phyloP scores from a whole-genome alignment of 2,329 filamentous ascomycete genomes.

The Pseudogymnoascus sp. region DNA sequence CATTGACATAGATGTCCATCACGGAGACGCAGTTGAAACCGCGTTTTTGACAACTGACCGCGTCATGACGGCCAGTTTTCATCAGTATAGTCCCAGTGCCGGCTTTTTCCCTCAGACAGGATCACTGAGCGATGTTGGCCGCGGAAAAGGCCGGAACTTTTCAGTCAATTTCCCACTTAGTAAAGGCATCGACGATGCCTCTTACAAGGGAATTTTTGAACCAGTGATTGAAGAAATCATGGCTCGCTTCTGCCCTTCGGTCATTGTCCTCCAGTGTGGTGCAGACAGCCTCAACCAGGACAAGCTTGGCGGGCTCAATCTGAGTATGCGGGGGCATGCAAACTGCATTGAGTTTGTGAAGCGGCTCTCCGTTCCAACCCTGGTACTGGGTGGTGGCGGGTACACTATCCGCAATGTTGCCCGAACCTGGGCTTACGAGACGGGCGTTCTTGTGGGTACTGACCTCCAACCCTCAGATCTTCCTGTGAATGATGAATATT shows the following conservation, averaged over 20 bases:
- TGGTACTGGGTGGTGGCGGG: slow-evolving; percentile 88
- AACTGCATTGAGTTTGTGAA: slow-evolving; percentile 92
- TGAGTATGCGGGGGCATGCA: slow-evolving; percentile 93
- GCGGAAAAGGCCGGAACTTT: slow-evolving; percentile 83
- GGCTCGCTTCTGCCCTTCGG: slow-evolving; percentile 78
- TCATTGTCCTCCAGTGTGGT: slow-evolving; percentile 92
- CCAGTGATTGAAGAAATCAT: slow-evolving; percentile 83
- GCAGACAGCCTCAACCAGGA: slow-evolving; percentile 93
- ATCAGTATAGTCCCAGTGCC: slow-evolving; percentile 68
- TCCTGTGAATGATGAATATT: slow-evolving; percentile 97
- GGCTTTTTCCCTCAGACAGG: slow-evolving; percentile 93
- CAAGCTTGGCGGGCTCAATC: slow-evolving; percentile 90
- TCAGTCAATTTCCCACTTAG: slow-evolving; percentile 86
- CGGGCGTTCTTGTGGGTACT: slow-evolving; percentile 77
- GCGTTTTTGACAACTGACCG: slow-evolving; percentile 89
- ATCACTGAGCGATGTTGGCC: slow-evolving; percentile 76
- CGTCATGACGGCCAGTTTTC: slow-evolving; percentile 88
- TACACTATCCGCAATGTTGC: slow-evolving; percentile 98
- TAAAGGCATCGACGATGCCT: slow-evolving; percentile 82
- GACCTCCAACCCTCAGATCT: slow-evolving; percentile 66
- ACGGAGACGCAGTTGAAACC: slow-evolving; percentile 87
- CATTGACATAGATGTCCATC: slow-evolving; percentile 92
- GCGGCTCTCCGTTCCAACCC: slow-evolving; percentile 70
- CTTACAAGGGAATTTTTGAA: slow-evolving; percentile 87
- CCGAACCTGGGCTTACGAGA: slow-evolving; percentile 97